These are phyloP conservation scores for Thinopyrum elongatum DNA, from an alignment of 176 grass and related monocot species.

Conservation along the genomic window DNA sequence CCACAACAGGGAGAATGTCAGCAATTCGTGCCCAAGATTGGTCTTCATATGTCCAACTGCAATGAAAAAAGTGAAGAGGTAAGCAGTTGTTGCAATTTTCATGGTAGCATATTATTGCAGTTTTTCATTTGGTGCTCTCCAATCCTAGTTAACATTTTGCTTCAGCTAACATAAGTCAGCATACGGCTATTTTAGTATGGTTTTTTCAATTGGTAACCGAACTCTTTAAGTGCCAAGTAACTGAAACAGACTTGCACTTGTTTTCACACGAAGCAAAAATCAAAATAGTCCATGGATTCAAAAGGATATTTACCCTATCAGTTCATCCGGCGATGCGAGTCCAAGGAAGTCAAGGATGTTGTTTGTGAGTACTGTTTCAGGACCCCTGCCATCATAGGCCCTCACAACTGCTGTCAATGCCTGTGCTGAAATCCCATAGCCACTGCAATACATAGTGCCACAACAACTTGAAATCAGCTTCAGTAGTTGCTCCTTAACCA, in stretches of 20 bases:
- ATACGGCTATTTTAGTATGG: not conserved
- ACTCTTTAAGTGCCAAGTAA: not conserved
- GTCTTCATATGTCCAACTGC: conserved; percentile 80
- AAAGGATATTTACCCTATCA: conserved; percentile 58
- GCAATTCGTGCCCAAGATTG: conserved; percentile 80
- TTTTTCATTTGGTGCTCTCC: not conserved
- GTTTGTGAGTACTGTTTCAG: conserved; percentile 61
- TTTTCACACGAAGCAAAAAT: not conserved
- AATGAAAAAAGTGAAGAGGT: conserved; percentile 6
- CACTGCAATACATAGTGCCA: conserved; percentile 41
- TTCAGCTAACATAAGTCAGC: not conserved
- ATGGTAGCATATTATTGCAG: not conserved
- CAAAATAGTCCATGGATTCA: not conserved
- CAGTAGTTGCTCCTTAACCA: not conserved
- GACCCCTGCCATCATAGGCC: conserved; percentile 69
- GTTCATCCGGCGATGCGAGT: conserved; percentile 62
- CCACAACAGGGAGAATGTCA: conserved; percentile 63
- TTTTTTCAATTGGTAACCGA: not conserved
- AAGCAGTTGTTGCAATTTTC: conserved; percentile 4
- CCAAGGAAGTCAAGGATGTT: conserved; percentile 56
- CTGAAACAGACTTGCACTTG: not conserved
- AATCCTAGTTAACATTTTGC: not conserved
- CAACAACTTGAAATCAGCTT: not conserved
- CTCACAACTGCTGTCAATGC: conserved; percentile 73
- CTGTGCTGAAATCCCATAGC: conserved; percentile 83